These are phyloP conservation scores for Phyllosticta citribraziliensis DNA, from an alignment of 2,329 filamentous ascomycete genomes.

Conservation along the genomic window DNA sequence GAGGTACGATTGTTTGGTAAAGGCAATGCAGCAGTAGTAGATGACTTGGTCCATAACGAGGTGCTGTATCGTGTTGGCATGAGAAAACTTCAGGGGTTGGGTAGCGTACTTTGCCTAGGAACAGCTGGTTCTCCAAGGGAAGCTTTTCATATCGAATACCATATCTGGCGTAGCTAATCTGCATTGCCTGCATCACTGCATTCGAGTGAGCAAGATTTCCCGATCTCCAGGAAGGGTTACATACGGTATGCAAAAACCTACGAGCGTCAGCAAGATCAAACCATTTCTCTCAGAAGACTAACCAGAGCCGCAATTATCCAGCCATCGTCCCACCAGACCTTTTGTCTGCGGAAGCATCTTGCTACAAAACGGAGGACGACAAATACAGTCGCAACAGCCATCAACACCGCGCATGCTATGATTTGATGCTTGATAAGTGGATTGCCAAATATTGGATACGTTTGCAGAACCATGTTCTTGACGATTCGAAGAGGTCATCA, in stretches of 20 bases:
- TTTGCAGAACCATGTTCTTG: background rate
- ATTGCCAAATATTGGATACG: background rate
- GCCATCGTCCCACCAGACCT: background rate
- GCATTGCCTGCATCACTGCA: conserved; percentile 1
- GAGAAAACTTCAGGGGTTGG: background rate
- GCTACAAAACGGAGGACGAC: background rate
- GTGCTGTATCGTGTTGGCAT: background rate
- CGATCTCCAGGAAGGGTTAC: background rate
- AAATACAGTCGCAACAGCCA: background rate
- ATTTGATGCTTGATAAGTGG: background rate
- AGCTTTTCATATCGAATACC: background rate
- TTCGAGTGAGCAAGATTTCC: background rate
- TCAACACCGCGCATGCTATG: background rate
- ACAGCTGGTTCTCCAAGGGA: background rate
- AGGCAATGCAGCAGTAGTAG: conserved; percentile 1
- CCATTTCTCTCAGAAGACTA: background rate
- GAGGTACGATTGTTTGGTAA: conserved; percentile 4
- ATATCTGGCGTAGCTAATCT: background rate
- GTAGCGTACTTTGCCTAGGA: background rate
- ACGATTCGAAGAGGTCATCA: background rate
- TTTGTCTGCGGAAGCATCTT: background rate
- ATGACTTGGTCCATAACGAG: conserved; percentile 2
- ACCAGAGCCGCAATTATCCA: background rate
- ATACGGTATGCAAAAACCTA: background rate
- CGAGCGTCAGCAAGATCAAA: background rate